Evolutionary conservation across 352 stramenopile species (phyloP), one percentile per base, ranked within the genome.

Genomic region (Pythium vanterpoolii): DNA sequence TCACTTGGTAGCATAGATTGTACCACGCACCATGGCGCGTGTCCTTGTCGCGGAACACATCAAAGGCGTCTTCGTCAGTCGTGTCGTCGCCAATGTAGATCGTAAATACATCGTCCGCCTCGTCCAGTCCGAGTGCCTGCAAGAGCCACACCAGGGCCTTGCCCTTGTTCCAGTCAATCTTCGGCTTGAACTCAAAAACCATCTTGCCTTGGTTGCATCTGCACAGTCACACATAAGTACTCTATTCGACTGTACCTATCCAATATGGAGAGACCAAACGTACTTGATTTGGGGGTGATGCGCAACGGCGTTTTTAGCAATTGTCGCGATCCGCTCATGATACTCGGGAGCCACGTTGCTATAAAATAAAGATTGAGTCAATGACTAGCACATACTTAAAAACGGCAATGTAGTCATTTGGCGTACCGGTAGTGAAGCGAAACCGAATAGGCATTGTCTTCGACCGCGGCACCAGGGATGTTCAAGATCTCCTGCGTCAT

Each of bases 41-140:
- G 46, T 64, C 65, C 19, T 70, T 66, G 3, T 66, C 60, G 28
- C 81, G 74, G 48, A 94, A 89, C 23, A 92, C 79, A 45, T 77
- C 71, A 33, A 93, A 93, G 30, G 85, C 85, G 56, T 95, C 85
- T 69, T 96, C 89, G 39, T 97, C 89, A 19, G 89, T 97, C 27
- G 84, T 96, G 47, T 96, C 89, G 62, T 97, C 89, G 21, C 89
- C 89, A 45, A 97, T 96, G 77, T 96, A 97, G 72, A 97, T 96
- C 60, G 87, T 95, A 62, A 89, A 96, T 13, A 96, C 79, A 11
- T 92, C 72, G 28, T 92, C 78, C 30, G 74, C 61, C 49, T 87
- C 62, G 56, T 92, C 83, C 24, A 94, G 62, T 1, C 74, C 79
- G 10, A 96, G 72, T 30, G 78, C 72, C 46, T 94, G 64, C 55